phyloP scores from a whole-genome alignment of 2,329 filamentous ascomycete genomes.

The Daldinia eschscholtzii region DNA sequence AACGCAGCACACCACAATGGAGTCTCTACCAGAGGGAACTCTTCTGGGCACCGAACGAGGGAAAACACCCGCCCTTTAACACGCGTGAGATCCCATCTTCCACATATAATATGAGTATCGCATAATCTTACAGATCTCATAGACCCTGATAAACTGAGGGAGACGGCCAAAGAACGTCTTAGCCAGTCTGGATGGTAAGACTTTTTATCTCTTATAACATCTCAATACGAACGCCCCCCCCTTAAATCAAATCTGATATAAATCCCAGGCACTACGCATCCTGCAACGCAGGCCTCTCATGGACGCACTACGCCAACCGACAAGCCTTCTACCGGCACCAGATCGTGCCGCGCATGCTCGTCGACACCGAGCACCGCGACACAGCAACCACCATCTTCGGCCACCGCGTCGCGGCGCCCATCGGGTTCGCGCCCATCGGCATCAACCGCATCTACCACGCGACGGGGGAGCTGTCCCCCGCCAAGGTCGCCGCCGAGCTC shows the following conservation, averaged over 20 bases:
- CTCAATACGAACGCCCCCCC: no score
- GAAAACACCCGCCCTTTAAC: constrained; percentile 47
- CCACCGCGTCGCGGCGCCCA: constrained; percentile 68
- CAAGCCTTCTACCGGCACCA: constrained; percentile 74
- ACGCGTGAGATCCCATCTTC: constrained; percentile 38
- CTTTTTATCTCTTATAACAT: background rate
- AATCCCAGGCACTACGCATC: constrained; percentile 63
- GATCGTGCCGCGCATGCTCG: constrained; percentile 71
- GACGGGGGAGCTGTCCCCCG: constrained; percentile 69
- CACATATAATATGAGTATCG: background rate
- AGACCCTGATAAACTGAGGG: constrained; percentile 71
- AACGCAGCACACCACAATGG: constrained; percentile 49
- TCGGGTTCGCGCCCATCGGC: constrained; percentile 74
- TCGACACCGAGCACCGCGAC: constrained; percentile 71
- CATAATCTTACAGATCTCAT: constrained; percentile 3
- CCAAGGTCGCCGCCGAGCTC: constrained; percentile 70
- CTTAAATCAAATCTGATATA: constrained; percentile 7
- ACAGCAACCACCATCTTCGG: constrained; percentile 70
- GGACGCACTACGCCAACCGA: constrained; percentile 67
- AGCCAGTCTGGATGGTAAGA: constrained; percentile 67
- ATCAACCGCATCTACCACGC: constrained; percentile 76
- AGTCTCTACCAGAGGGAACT: constrained; percentile 47
- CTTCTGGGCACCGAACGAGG: constrained; percentile 50
- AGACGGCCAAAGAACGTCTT: constrained; percentile 67
- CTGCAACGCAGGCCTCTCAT: constrained; percentile 67